phyloP scores from a whole-genome alignment of 208 protist genomes.

The Crithidia sp. region DNA sequence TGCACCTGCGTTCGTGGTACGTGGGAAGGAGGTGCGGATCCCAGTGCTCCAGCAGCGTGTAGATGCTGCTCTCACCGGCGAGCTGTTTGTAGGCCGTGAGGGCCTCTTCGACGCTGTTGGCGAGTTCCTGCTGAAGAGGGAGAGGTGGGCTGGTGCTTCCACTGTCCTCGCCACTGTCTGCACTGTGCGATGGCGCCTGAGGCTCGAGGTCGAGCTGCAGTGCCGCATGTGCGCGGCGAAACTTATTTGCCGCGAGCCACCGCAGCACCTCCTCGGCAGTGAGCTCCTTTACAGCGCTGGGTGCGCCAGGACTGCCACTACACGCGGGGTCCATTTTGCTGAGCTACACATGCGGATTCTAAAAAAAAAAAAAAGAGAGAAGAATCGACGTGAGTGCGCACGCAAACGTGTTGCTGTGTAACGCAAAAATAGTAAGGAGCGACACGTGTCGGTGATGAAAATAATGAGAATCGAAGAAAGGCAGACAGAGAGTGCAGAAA shows the following conservation, averaged over 20 bases:
- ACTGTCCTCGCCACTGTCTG: background rate
- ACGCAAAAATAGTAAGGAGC: no score
- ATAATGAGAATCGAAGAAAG: no score
- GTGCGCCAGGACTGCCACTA: no score
- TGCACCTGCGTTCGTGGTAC: background rate
- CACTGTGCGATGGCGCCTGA: no score
- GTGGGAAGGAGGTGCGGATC: slow-evolving; percentile 9
- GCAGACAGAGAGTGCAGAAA: no score
- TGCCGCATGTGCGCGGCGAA: no score
- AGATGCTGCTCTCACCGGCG: slow-evolving; percentile 6
- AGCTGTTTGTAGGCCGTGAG: slow-evolving; percentile 23
- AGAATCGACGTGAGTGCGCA: no score
- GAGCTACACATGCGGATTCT: background rate
- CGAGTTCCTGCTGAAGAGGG: slow-evolving; percentile 3
- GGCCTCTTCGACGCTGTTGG: slow-evolving; percentile 18
- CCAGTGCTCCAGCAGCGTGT: slow-evolving; percentile 25
- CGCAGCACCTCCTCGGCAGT: slow-evolving; percentile 9
- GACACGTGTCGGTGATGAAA: no score
- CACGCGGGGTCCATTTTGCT: background rate
- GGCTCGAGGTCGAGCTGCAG: no score
- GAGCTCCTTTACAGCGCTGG: background rate
- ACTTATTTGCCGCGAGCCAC: slow-evolving; percentile 8
- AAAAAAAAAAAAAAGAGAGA: background rate
- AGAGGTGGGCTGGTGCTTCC: background rate
- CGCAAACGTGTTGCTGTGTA: no score